Evolutionary conservation across 208 protist species (phyloP).

Genomic region (Acanthamoeba triangularis): DNA sequence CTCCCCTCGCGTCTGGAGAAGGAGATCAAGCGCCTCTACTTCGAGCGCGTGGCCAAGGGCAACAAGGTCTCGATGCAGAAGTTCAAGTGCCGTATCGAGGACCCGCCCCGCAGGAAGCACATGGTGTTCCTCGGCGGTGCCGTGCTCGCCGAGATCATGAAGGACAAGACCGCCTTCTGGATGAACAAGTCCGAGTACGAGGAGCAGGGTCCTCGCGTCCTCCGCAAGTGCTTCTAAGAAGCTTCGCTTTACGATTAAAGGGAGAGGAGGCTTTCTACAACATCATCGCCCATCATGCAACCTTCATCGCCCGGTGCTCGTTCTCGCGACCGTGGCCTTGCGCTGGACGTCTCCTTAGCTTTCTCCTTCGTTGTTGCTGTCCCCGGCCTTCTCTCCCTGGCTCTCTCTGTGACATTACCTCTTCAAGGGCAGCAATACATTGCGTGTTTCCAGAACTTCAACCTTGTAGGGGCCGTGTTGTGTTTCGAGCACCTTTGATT

Average conservation of each 20-base stretch:
- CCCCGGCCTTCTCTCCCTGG: neutral
- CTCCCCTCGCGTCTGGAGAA: slow-evolving; percentile 96
- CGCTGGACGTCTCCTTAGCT: neutral
- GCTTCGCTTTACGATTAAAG: neutral
- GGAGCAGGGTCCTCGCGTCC: slow-evolving; percentile 89
- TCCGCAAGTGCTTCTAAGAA: slow-evolving; percentile 84
- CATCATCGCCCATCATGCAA: neutral
- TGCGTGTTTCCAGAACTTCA: neutral
- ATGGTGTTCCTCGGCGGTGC: slow-evolving; percentile 98
- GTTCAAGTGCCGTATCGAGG: slow-evolving; percentile 96
- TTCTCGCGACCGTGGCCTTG: neutral
- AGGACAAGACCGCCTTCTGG: slow-evolving; percentile 93
- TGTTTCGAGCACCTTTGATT: no score
- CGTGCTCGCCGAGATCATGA: slow-evolving; percentile 97
- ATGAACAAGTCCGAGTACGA: slow-evolving; percentile 93
- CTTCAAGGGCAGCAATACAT: neutral
- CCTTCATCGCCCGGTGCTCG: neutral
- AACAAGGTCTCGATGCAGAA: slow-evolving; percentile 89
- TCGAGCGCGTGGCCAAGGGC: slow-evolving; percentile 95
- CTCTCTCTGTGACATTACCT: neutral
- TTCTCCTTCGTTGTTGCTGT: neutral
- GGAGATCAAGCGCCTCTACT: slow-evolving; percentile 96
- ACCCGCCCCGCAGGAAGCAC: slow-evolving; percentile 97
- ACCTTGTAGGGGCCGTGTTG: no score
- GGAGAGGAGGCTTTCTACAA: neutral